These are phyloP conservation scores for Cyberlindnera mississippiensis DNA, from an alignment of 805 yeast genomes.

Conservation along the genomic window DNA sequence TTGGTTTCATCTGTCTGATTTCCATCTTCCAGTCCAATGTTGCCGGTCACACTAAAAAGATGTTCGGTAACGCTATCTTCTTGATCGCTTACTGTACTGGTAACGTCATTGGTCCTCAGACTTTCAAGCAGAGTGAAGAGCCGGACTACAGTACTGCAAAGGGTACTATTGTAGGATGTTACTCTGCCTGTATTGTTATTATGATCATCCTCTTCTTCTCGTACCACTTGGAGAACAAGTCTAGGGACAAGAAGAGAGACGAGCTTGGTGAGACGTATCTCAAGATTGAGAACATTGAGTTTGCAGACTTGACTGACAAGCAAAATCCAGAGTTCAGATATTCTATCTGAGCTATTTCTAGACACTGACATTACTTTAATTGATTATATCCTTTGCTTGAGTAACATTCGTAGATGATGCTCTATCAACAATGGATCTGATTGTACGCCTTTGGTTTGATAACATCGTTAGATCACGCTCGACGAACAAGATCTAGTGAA, in stretches of 20 bases:
- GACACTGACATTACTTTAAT: too few relatives aligned
- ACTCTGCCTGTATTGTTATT: slow-evolving; percentile 38
- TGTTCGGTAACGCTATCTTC: slow-evolving; percentile 52
- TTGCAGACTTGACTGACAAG: slow-evolving; percentile 44
- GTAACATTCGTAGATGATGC: too few relatives aligned
- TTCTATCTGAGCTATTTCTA: not conserved
- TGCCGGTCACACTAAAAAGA: slow-evolving; percentile 74
- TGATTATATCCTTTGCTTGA: too few relatives aligned
- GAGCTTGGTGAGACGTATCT: slow-evolving; percentile 26
- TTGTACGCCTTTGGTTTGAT: too few relatives aligned
- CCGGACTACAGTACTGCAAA: slow-evolving; percentile 58
- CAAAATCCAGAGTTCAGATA: slow-evolving; percentile 34
- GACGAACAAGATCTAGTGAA: too few relatives aligned
- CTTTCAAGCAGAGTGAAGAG: slow-evolving; percentile 54
- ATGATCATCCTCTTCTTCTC: slow-evolving; percentile 29
- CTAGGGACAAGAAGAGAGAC: slow-evolving; percentile 34
- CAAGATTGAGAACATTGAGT: slow-evolving; percentile 34
- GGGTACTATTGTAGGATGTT: slow-evolving; percentile 23
- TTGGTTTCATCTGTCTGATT: slow-evolving; percentile 32
- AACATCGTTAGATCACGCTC: too few relatives aligned
- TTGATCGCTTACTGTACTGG: slow-evolving; percentile 67
- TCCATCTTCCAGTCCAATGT: slow-evolving; percentile 44
- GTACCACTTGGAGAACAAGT: slow-evolving; percentile 37
- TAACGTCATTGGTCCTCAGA: slow-evolving; percentile 70
- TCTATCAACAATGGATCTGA: too few relatives aligned